Conservation (phyloP, 495 filamentous ascomycete species). For the Podospora bellae-mahoneyi region DNA sequence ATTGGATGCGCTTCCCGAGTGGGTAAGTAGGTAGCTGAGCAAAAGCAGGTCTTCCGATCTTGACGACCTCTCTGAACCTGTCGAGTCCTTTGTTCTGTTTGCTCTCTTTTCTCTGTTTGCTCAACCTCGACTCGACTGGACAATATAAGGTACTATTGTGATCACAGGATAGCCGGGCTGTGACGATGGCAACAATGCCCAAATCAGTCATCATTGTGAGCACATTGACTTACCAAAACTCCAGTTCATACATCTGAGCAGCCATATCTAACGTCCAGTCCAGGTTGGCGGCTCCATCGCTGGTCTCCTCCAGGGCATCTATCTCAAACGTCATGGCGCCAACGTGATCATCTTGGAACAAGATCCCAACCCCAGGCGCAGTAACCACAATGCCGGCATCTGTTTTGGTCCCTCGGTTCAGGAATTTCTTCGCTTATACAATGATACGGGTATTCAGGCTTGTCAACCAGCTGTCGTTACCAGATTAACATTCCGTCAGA, state of each 20-base stretch:
- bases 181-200: constrained; percentile 2
- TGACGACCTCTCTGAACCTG: too few species aligned
- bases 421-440: constrained; percentile 22
- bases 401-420: constrained; percentile 28
- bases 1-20: too few species aligned
- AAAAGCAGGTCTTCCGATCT: too few species aligned
- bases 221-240: not conserved
- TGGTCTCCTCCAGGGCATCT: constrained; percentile 38
- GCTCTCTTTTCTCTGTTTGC: not conserved
- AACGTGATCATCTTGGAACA: constrained; percentile 49
- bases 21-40: too few species aligned
- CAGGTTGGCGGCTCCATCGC: constrained; percentile 40
- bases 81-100: not conserved
- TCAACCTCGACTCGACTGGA: not conserved
- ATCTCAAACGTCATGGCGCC: constrained; percentile 41
- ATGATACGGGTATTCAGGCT: constrained; percentile 19
- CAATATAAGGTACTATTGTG: not conserved
- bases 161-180: too few species aligned
- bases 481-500: constrained; percentile 17
- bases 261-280: not conserved
- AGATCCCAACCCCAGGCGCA: constrained; percentile 32
- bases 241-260: not conserved
- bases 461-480: constrained; percentile 1
- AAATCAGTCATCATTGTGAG: constrained; percentile 20
- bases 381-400: constrained; percentile 51